A percentile compares a stretch with the other conserved stretches of the same genome.
Evolutionary conservation across 2,329 filamentous ascomycete species (phyloP).

Genomic region (Scytalidium lignicola): DNA sequence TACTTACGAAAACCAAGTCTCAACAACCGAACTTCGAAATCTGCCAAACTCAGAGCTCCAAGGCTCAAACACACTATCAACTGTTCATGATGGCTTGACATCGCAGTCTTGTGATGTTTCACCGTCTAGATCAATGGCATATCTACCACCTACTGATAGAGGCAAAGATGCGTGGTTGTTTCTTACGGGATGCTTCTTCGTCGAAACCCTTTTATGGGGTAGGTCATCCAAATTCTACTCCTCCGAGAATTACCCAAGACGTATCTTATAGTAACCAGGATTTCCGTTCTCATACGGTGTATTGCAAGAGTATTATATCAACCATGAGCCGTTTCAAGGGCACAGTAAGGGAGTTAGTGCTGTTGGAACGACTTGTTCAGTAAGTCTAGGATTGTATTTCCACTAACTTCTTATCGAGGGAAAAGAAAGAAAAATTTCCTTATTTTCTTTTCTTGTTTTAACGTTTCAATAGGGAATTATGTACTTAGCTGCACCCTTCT

Average conservation of each 20-base stretch:
- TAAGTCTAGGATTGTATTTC: no score
- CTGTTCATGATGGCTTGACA: background rate
- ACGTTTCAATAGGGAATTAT: conserved; percentile 26
- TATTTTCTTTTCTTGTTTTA: background rate
- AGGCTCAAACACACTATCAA: background rate
- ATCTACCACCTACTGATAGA: conserved; percentile 38
- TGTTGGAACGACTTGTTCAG: conserved; percentile 33
- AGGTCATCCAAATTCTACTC: conserved; percentile 19
- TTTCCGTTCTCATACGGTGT: conserved; percentile 32
- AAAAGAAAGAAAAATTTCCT: no score
- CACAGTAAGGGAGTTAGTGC: conserved; percentile 34
- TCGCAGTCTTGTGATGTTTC: background rate
- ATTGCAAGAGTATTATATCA: conserved; percentile 38
- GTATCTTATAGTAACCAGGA: conserved; percentile 9
- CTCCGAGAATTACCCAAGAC: conserved; percentile 3
- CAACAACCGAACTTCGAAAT: background rate
- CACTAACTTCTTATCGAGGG: no score
- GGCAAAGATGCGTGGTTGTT: conserved; percentile 47
- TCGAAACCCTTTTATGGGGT: conserved; percentile 50
- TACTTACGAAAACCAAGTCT: no score
- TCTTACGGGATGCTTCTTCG: conserved; percentile 41
- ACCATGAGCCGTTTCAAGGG: conserved; percentile 29
- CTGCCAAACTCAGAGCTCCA: background rate
- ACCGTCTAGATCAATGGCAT: background rate
- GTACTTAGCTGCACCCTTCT: conserved; percentile 47